Evolutionary conservation across 2,329 filamentous ascomycete genomes (phyloP).

Genomic region (Claviceps sp.): DNA sequence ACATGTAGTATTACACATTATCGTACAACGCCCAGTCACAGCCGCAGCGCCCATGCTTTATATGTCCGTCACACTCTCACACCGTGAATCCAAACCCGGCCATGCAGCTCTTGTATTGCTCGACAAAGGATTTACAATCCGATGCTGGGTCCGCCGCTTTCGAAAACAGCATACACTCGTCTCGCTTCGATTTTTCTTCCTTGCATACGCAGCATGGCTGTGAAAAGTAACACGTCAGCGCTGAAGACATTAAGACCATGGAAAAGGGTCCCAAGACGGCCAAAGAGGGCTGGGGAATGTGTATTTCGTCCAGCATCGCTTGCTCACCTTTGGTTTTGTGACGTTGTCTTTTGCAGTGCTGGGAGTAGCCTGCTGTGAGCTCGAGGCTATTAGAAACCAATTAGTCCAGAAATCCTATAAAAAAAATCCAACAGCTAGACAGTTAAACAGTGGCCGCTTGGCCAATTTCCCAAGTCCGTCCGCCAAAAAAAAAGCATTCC

Average conservation of each 20-base stretch:
- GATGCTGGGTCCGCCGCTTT: slow-evolving; percentile 66
- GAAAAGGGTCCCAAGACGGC: too few relatives aligned
- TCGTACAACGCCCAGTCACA: background rate
- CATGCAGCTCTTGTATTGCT: slow-evolving; percentile 87
- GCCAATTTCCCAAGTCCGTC: too few relatives aligned
- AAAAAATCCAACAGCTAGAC: too few relatives aligned
- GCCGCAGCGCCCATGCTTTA: background rate
- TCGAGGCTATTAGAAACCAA: background rate
- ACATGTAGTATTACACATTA: slow-evolving; percentile 14
- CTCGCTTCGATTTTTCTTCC: slow-evolving; percentile 78
- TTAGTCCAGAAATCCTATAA: too few relatives aligned
- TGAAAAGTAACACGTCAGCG: background rate
- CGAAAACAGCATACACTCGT: slow-evolving; percentile 99
- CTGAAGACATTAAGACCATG: background rate
- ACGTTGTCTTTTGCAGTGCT: slow-evolving; percentile 18
- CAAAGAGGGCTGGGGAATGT: too few relatives aligned
- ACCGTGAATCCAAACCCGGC: slow-evolving; percentile 78
- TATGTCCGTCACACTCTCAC: slow-evolving; percentile 15
- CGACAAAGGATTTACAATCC: slow-evolving; percentile 72
- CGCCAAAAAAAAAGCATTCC: too few relatives aligned
- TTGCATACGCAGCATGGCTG: slow-evolving; percentile 98
- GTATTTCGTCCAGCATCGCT: too few relatives aligned
- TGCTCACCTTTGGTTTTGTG: slow-evolving; percentile 30
- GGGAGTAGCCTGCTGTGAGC: slow-evolving; percentile 9
- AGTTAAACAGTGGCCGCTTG: too few relatives aligned